Evolutionary conservation across 306 rosid species (phyloP).

Genomic region (Arachis stenosperma): DNA sequence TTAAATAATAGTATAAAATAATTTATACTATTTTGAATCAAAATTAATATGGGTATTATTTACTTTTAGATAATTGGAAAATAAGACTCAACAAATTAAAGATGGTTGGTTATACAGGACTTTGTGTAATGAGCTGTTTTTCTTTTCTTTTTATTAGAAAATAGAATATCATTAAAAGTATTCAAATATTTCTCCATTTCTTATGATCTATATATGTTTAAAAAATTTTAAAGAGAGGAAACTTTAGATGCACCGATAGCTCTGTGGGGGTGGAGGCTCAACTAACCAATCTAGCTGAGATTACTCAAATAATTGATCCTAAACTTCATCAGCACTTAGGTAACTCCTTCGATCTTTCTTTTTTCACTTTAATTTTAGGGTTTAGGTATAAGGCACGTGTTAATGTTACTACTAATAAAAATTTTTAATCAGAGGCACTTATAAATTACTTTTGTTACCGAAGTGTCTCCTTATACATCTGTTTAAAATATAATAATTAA

Average conservation of each 20-base stretch:
- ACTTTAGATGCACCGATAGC: conserved; percentile 87
- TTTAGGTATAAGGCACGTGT: too few relatives aligned
- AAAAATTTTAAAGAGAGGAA: conserved; percentile 71
- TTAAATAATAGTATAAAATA: too few relatives aligned
- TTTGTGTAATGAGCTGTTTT: not conserved
- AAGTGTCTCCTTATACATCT: too few relatives aligned
- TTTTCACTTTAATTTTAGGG: not conserved
- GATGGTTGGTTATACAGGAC: not conserved
- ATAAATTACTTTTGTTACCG: too few relatives aligned
- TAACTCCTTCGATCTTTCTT: conserved; percentile 39
- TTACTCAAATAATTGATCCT: conserved; percentile 95
- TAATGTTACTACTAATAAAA: too few relatives aligned
- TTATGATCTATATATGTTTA: conserved; percentile 36
- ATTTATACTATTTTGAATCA: too few relatives aligned
- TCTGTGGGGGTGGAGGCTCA: conserved; percentile 92
- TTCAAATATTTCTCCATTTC: conserved; percentile 33
- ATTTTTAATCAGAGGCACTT: too few relatives aligned
- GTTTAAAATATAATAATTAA: too few relatives aligned
- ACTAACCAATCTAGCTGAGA: conserved; percentile 72
- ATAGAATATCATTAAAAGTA: not conserved
- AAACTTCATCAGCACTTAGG: conserved; percentile 97
- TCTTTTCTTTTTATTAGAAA: not conserved
- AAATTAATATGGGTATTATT: too few relatives aligned
- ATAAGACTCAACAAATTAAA: too few relatives aligned
- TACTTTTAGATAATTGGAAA: too few relatives aligned